Base-by-base conservation (phyloP, 495 filamentous ascomycete genomes). In the Tricharina praecox region DNA sequence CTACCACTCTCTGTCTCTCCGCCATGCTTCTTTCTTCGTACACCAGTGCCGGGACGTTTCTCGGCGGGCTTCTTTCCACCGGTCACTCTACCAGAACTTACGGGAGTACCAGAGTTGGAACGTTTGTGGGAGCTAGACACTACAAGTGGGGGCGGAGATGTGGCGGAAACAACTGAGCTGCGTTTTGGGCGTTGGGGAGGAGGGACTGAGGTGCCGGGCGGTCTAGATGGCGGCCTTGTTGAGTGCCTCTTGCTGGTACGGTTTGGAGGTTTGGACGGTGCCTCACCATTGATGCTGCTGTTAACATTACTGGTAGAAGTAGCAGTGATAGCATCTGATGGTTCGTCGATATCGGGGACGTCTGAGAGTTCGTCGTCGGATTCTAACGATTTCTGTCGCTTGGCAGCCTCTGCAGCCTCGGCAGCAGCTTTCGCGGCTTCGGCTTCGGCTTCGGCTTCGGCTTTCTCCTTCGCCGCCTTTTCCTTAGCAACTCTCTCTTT, bases 1-100 rank as follows among this genome's bases (percentile, higher is more conserved):
- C 74, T 71, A 42, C 76, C 68, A 45, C 78, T 70, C 4, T 67
- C 64, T 19, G 38, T 40, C 15, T 49, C 45, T 0, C 49, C 68
- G 69, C n/a, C 63, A 13, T 50, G 54, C 19, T 58, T 57, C 36
- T 53, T 58, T 4, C 44, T 39, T 2, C 53, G 16, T 9, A 34
- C 37, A 23, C 45, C 34, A 18, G 53, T 18, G 21, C 21, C 10
- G 13, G 40, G 40, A 3, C 40, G 21, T 18, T 43, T 43, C 7
- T 1, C n/a, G 19, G 41, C 44, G 2, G 24, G 32, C 39, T 48
- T 44, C 40, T 47, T 57, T 8, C 23, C 40, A 15, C 33, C 45
- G 32, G 48, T 50, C 10, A 33, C 43, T 70, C 35, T 45, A 15
- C 41, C 33, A 4, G 45, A 64, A 16, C n/a, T n/a, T n/a, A n/a